Conservation (phyloP, 805 yeast genomes). For the Ogataea siamensis region DNA sequence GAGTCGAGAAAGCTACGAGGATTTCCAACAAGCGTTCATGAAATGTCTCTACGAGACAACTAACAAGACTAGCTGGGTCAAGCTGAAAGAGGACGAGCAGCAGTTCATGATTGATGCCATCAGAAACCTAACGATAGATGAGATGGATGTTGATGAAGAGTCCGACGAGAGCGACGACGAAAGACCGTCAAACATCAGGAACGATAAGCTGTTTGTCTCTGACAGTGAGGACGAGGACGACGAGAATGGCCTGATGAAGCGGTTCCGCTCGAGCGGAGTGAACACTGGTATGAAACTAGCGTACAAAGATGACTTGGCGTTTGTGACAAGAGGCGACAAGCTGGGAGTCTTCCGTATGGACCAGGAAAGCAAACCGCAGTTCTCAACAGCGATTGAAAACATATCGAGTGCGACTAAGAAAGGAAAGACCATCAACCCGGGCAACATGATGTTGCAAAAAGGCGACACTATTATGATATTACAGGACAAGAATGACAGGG, state of each 20-base stretch:
- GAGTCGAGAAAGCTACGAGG: conserved; percentile 37
- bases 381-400: conserved; percentile 64
- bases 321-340: conserved; percentile 73
- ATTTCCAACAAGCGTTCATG: conserved; percentile 54
- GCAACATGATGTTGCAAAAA: conserved; percentile 71
- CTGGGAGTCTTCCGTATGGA: conserved; percentile 76
- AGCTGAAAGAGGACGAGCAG: conserved; percentile 42
- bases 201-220: conserved; percentile 7
- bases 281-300: conserved; percentile 75
- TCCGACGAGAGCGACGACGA: conserved; percentile 36
- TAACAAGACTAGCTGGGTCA: conserved; percentile 50
- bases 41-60: conserved; percentile 59
- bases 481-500: conserved; percentile 47
- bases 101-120: conserved; percentile 59
- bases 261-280: conserved; percentile 26
- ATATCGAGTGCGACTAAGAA: conserved; percentile 52
- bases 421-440: conserved; percentile 44
- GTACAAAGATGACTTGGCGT: conserved; percentile 65
- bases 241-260: conserved; percentile 18
- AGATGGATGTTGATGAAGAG: conserved; percentile 22
- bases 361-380: conserved; percentile 52
- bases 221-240: conserved; percentile 34
- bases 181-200: conserved; percentile 1
- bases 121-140: conserved; percentile 37
- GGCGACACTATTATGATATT: conserved; percentile 69